Conservation (phyloP, 1,139 yeast genomes). For the Pichia sp. region DNA sequence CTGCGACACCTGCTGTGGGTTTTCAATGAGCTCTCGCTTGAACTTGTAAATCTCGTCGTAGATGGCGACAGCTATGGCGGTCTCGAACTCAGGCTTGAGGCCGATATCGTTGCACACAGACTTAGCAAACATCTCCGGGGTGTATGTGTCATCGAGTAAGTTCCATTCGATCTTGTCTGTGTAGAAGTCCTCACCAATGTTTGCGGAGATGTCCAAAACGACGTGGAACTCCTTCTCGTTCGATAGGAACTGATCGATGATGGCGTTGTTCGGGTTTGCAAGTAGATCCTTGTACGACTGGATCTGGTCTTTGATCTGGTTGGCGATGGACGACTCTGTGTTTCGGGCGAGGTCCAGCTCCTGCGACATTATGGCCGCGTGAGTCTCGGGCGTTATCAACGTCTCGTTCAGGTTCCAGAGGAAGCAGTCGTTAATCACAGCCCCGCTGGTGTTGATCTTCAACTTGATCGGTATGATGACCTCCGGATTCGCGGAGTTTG, state of each 20-base stretch:
- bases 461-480: conserved; percentile 75
- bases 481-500: conserved; percentile 29
- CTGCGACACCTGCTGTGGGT: conserved; percentile 45
- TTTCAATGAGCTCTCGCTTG: conserved; percentile 84
- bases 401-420: conserved; percentile 88
- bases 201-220: conserved; percentile 75
- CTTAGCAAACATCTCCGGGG: conserved; percentile 83
- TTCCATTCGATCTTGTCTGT: conserved; percentile 98
- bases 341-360: conserved; percentile 76
- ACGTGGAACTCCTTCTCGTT: conserved; percentile 65
- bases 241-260: conserved; percentile 37
- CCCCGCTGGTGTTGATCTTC: conserved; percentile 64
- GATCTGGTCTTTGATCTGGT: conserved; percentile 72
- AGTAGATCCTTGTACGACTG: conserved; percentile 50
- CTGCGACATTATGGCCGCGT: conserved; percentile 72
- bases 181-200: conserved; percentile 74
- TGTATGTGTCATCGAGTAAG: conserved; percentile 53
- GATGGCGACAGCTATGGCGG: conserved; percentile 84
- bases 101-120: conserved; percentile 84
- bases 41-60: conserved; percentile 75
- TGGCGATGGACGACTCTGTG: conserved; percentile 61
- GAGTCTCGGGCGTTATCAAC: conserved; percentile 75
- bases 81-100: conserved; percentile 75
- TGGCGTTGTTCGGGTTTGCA: conserved; percentile 32
- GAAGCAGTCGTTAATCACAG: conserved; percentile 72